Evolutionary conservation across 1,284 basidiomycete species (phyloP), one percentile per base, ranked within the genome.

Genomic region (Volvariella volvacea): DNA sequence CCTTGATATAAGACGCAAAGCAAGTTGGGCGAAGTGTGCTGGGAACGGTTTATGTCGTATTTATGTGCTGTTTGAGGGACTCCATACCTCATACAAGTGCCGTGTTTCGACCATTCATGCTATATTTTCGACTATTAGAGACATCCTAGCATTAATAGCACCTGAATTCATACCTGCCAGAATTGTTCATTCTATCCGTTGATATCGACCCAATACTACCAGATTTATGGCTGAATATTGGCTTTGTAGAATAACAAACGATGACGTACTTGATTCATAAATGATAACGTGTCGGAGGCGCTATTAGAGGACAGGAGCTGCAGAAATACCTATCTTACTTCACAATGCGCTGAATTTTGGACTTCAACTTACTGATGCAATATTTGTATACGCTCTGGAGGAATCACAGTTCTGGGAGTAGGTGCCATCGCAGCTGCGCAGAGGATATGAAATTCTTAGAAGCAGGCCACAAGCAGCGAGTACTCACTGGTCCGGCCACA

Each of bases 91-190:
- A 75, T 76, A 60, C 87, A 88, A 2, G 86, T 88, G 12, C 85
- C 85, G 54, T 89, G 86, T 17, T 65, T 75, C 22, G 64, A 51
- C 84, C 82, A 87, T 60, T 85, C 83, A 49, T 86, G 82, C 78
- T 79, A 45, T 15, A 43, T 36, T 39, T 15, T 14, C 4, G 25
- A 10, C n/a, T n/a, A n/a, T n/a, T n/a, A n/a, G n/a, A n/a, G n/a
- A n/a, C n/a, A n/a, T n/a, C n/a, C n/a, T n/a, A n/a, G n/a, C 28
- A 16, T 20, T n/a, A 40, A 20, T 44, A 30, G 16, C 10, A 10
- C 16, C 10, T 39, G 37, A 25, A 4, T 4, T 49, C 74, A 25
- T 50, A 82, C 83, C 70, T 81, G 74, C 84, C 84, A 88, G 56
- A 88, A 79, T 39, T 70, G 59, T 53, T 86, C 78, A 50, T 77